Evolutionary conservation across 768 basidiomycete genomes (phyloP).

Genomic region (Mycena vitilis): DNA sequence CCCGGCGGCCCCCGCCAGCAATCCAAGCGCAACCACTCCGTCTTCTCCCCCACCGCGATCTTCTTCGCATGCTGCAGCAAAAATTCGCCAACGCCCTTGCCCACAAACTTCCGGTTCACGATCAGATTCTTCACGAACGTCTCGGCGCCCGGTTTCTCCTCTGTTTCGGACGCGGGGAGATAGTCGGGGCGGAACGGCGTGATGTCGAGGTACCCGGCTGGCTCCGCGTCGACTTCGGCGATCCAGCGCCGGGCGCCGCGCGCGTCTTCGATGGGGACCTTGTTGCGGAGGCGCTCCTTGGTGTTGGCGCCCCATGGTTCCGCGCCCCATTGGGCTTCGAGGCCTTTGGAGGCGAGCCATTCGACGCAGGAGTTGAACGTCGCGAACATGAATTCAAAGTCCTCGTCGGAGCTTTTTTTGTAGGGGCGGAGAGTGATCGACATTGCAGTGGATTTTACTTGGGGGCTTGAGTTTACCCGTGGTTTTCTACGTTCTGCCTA

Average conservation of each 20-base stretch:
- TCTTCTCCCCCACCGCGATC: slow-evolving; percentile 25
- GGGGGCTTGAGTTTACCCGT: neutral
- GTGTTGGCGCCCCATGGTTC: slow-evolving; percentile 14
- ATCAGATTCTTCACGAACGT: slow-evolving; percentile 23
- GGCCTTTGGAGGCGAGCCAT: slow-evolving; percentile 31
- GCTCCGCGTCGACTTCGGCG: slow-evolving; percentile 27
- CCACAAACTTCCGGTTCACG: slow-evolving; percentile 20
- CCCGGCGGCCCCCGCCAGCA: slow-evolving; percentile 30
- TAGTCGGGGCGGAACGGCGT: slow-evolving; percentile 32
- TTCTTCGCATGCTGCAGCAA: slow-evolving; percentile 19
- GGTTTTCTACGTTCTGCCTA: neutral
- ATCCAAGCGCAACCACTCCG: slow-evolving; percentile 31
- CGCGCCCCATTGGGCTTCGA: slow-evolving; percentile 33
- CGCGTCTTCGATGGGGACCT: slow-evolving; percentile 10
- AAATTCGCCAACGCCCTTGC: slow-evolving; percentile 27
- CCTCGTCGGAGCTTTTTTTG: slow-evolving; percentile 4
- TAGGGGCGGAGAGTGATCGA: slow-evolving; percentile 20
- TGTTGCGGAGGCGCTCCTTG: neutral
- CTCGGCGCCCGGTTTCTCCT: slow-evolving; percentile 33
- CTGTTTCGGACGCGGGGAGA: slow-evolving; percentile 15
- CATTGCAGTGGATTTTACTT: neutral
- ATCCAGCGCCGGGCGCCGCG: slow-evolving; percentile 26
- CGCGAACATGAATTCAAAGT: slow-evolving; percentile 25
- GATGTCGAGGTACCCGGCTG: slow-evolving; percentile 21
- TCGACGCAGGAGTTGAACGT: slow-evolving; percentile 26